A percentile compares a stretch with the other conserved stretches of the same genome.
phyloP scores from a whole-genome alignment of 2,329 filamentous ascomycete genomes.

The Diaporthe vexans region DNA sequence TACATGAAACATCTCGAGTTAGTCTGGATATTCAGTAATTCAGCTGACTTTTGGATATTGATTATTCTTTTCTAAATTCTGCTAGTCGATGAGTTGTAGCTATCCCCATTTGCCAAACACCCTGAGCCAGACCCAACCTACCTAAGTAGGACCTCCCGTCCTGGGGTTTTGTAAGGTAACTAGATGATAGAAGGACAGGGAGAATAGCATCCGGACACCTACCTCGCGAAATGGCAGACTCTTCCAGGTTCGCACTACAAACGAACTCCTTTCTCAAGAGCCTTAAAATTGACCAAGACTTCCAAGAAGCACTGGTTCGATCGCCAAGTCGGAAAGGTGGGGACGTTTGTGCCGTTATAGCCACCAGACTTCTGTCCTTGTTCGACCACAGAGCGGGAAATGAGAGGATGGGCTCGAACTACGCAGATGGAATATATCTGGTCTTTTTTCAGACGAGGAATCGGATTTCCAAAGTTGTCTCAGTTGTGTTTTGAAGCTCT shows the following conservation, averaged over 20 bases:
- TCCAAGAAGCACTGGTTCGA: slow-evolving; percentile 1
- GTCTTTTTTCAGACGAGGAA: neutral
- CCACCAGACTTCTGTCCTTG: neutral
- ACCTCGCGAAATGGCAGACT: neutral
- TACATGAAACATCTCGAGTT: neutral
- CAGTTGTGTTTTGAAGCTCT: neutral
- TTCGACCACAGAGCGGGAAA: neutral
- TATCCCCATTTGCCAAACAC: neutral
- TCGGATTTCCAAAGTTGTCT: neutral
- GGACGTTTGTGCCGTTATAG: neutral
- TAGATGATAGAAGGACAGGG: neutral
- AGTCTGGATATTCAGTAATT: neutral
- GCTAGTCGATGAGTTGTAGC: neutral
- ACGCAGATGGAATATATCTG: neutral
- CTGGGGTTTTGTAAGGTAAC: neutral
- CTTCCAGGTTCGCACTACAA: neutral
- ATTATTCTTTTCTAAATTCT: neutral
- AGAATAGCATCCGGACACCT: neutral
- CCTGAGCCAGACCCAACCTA: neutral
- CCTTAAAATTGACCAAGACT: slow-evolving; percentile 7
- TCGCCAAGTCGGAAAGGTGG: slow-evolving; percentile 7
- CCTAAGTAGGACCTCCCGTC: neutral
- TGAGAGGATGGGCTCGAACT: neutral
- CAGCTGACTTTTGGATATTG: neutral
- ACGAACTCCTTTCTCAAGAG: neutral